These are phyloP conservation scores for Cladophialophora yegresii DNA, from an alignment of 2,329 filamentous ascomycete genomes.

Conservation along the genomic window DNA sequence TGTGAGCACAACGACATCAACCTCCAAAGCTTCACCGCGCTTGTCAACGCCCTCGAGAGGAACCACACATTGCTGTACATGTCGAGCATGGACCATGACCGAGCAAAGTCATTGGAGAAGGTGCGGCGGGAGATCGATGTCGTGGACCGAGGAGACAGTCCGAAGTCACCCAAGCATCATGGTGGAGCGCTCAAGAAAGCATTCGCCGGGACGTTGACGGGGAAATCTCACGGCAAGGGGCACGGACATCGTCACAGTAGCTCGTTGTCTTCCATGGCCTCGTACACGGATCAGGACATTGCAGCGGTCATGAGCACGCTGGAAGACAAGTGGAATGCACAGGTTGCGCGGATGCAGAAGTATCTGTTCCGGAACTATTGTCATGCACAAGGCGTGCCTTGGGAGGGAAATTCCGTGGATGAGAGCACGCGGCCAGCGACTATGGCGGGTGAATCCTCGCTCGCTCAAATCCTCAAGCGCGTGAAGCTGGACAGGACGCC, in stretches of 20 bases:
- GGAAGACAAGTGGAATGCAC: slow-evolving; percentile 50
- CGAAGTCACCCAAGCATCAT: slow-evolving; percentile 45
- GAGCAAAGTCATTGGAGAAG: slow-evolving; percentile 61
- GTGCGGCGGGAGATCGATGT: slow-evolving; percentile 59
- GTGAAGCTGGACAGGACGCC: slow-evolving; percentile 33
- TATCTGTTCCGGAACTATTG: slow-evolving; percentile 53
- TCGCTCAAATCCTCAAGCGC: slow-evolving; percentile 31
- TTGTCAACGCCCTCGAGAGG: slow-evolving; percentile 67
- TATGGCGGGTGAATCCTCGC: slow-evolving; percentile 21
- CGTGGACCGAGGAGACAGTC: slow-evolving; percentile 41
- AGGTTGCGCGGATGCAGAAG: slow-evolving; percentile 46
- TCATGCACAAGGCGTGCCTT: slow-evolving; percentile 41
- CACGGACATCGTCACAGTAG: slow-evolving; percentile 30
- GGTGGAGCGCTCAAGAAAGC: slow-evolving; percentile 49
- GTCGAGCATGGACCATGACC: slow-evolving; percentile 64
- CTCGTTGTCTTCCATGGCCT: slow-evolving; percentile 24
- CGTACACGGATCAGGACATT: slow-evolving; percentile 44
- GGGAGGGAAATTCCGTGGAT: slow-evolving; percentile 29
- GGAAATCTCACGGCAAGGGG: slow-evolving; percentile 30
- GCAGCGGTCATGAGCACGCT: slow-evolving; percentile 47
- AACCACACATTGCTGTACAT: slow-evolving; percentile 65
- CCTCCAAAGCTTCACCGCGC: slow-evolving; percentile 62
- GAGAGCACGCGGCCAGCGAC: slow-evolving; percentile 8
- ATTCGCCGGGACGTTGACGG: slow-evolving; percentile 45
- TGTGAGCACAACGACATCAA: slow-evolving; percentile 71